Evolutionary conservation across 225 moss, liverwort and hornwort species (phyloP).

Genomic region (Takakia lepidozioides): DNA sequence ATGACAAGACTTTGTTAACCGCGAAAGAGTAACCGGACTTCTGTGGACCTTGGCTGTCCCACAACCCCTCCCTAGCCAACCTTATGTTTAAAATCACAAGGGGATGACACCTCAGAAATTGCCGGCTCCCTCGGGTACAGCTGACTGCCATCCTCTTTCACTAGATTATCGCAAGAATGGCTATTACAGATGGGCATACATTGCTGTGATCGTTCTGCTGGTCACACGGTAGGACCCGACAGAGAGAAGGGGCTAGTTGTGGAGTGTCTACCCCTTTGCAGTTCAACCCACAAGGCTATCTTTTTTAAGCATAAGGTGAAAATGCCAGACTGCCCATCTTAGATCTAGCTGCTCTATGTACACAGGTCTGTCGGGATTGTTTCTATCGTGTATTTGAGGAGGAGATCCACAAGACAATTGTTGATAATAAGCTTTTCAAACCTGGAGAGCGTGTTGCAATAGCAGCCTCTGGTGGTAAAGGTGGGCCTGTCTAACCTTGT

Average conservation of each 20-base stretch:
- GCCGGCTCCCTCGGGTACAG: no score
- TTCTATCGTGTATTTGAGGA: slow-evolving; percentile 86
- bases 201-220: background rate
- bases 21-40: background rate
- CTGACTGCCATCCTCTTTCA: no score
- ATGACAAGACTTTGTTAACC: no score
- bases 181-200: background rate
- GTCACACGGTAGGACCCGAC: background rate
- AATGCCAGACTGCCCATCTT: no score
- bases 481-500: no score
- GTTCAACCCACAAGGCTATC: background rate
- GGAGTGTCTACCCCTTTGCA: background rate
- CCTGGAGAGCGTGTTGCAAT: slow-evolving; percentile 89
- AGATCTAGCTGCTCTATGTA: background rate
- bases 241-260: slow-evolving; percentile 14
- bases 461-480: slow-evolving; percentile 99
- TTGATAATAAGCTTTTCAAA: slow-evolving; percentile 73
- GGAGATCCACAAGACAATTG: slow-evolving; percentile 87
- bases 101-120: no score
- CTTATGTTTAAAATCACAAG: no score
- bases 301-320: no score
- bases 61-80: background rate
- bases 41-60: background rate
- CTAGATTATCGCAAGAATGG: background rate
- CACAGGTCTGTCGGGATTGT: slow-evolving; percentile 73